Base-by-base conservation (phyloP, 352 stramenopile species). In the Phytophthora hybrid region DNA sequence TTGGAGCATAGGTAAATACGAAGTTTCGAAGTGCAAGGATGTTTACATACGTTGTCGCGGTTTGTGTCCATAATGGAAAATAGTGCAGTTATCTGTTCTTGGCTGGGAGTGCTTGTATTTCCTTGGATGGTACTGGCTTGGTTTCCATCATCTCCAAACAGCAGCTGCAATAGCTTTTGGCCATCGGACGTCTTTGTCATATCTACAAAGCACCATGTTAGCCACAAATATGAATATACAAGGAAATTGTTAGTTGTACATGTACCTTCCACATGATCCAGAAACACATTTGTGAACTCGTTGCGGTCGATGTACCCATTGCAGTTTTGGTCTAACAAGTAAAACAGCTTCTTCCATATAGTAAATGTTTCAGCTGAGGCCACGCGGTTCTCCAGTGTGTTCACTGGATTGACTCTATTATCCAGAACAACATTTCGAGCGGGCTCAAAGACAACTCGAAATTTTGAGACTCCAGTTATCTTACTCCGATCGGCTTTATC, bases 291-390 rank as follows among this genome's bases (percentile, higher is more conserved):
- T 0, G 74, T 85, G 67, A 95, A 91, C 76, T 95, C 88, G 8
- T 67, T 63, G 16, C 81, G 54, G 32, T 90, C 85, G 49, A 95
- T 87, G 0, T 68, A 69, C 0, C 84, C 85, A 44, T 92, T 90
- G 7, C 73, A 62, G 31, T 93, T 78, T 4, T 53, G 54, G 32
- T 95, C 88, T 10, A 95, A 54, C 6, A 79, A 46, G 46, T 93
- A 91, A 51, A 93, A 95, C 1, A 95, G 63, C 62, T 90, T 89
- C 59, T 93, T 93, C 85, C 85, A 93, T 26, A 88, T 64, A 0
- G 73, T 62, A 21, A 85, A 69, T 1, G 59, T 58, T 57, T 83
- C 76, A 0, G 76, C 71, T 26, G 71, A 66, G 41, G 55, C 32
- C 14, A 75, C 71, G 32, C 67, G 56, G 1, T 56, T 59, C n/a